Conservation (phyloP, 495 filamentous ascomycete genomes). For the Penicillium daleae region DNA sequence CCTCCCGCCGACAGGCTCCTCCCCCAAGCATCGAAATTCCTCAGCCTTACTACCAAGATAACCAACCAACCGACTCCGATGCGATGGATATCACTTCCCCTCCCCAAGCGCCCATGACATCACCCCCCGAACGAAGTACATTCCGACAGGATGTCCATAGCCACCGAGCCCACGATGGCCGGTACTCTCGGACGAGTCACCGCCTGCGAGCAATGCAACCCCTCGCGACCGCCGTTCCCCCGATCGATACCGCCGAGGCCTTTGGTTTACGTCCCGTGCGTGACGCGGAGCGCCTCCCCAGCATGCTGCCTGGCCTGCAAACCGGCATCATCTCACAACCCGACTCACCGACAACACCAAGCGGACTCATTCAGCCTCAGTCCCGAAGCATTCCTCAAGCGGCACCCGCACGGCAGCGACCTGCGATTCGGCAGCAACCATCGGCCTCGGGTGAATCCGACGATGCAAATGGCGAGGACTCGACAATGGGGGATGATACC, state of each 20-base stretch:
- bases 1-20: conserved; percentile 67
- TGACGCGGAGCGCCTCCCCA: conserved; percentile 83
- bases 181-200: conserved; percentile 50
- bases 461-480: conserved; percentile 78
- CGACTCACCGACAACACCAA: conserved; percentile 89
- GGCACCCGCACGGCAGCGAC: conserved; percentile 59
- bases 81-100: conserved; percentile 66
- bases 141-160: conserved; percentile 58
- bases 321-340: conserved; percentile 82
- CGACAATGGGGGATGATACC: conserved; percentile 66
- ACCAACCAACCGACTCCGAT: conserved; percentile 51
- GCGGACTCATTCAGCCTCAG: conserved; percentile 61
- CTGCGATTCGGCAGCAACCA: conserved; percentile 83
- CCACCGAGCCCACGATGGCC: conserved; percentile 61
- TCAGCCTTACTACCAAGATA: conserved; percentile 54
- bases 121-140: conserved; percentile 73
- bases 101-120: conserved; percentile 69
- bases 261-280: conserved; percentile 81
- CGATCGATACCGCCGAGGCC: conserved; percentile 74
- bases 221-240: conserved; percentile 67
- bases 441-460: conserved; percentile 88
- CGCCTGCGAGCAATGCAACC: conserved; percentile 65
- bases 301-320: conserved; percentile 76
- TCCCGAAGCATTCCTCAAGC: conserved; percentile 48
- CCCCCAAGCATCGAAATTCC: conserved; percentile 78